A percentile compares a stretch with the other conserved stretches of the same genome.
Evolutionary conservation across 177 flowering plant species (phyloP).

Genomic region (Telopea speciosissima): DNA sequence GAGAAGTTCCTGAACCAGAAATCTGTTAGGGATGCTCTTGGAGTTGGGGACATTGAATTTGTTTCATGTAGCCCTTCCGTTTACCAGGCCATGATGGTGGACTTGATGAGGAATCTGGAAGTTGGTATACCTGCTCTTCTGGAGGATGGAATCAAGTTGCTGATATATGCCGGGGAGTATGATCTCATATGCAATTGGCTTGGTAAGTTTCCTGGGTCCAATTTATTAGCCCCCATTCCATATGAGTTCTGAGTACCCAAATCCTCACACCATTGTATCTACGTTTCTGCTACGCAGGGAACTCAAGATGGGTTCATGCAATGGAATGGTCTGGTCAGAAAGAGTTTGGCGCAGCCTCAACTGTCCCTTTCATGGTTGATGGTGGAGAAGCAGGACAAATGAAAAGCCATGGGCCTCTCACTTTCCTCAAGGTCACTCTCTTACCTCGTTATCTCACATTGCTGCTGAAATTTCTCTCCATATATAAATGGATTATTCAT

Average conservation of each 20-base stretch:
- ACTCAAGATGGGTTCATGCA: slow-evolving; percentile 45
- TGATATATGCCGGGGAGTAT: slow-evolving; percentile 52
- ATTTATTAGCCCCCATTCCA: background rate
- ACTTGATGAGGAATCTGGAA: slow-evolving; percentile 48
- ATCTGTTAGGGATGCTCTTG: slow-evolving; percentile 37
- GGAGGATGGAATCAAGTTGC: slow-evolving; percentile 45
- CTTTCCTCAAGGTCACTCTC: slow-evolving; percentile 67
- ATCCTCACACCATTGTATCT: background rate
- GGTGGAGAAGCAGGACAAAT: slow-evolving; percentile 65
- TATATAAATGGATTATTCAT: background rate
- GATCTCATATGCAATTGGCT: slow-evolving; percentile 68
- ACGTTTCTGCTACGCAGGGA: slow-evolving; percentile 23
- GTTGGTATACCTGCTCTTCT: slow-evolving; percentile 42
- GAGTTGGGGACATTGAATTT: slow-evolving; percentile 42
- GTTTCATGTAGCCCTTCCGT: slow-evolving; percentile 43
- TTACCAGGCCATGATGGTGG: slow-evolving; percentile 32
- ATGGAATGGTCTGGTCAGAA: slow-evolving; percentile 53
- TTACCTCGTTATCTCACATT: slow-evolving; percentile 6
- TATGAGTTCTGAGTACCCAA: background rate
- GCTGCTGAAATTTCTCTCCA: background rate
- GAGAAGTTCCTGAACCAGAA: slow-evolving; percentile 32
- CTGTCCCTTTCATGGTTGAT: slow-evolving; percentile 55
- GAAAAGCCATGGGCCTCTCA: slow-evolving; percentile 65
- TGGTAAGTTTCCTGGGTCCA: slow-evolving; percentile 23
- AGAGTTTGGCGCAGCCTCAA: slow-evolving; percentile 44